Percentiles rank a stretch among this genome's conserved stretches.
Conservation (phyloP, 2,329 filamentous ascomycete species). For the Phialemonium atrogriseum region DNA sequence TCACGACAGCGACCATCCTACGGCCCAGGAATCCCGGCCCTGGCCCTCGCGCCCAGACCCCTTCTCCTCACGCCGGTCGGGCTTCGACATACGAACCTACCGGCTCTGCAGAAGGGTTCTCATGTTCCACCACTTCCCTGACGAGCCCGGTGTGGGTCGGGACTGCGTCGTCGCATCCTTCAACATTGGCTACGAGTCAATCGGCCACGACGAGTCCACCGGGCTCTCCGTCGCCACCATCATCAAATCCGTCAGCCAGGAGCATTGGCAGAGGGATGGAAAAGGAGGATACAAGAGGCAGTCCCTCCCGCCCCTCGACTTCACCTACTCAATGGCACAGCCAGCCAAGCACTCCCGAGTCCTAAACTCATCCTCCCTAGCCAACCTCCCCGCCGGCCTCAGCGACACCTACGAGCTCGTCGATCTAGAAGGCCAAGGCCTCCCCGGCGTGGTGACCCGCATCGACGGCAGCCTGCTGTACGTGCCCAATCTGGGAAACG, state of each 20-base stretch:
- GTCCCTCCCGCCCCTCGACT: background rate
- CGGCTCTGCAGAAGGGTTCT: slow-evolving; percentile 21
- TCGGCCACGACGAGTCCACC: too few relatives aligned
- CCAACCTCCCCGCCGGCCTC: background rate
- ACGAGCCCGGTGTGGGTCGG: slow-evolving; percentile 7
- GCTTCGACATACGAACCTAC: slow-evolving; percentile 23
- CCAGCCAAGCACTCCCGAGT: background rate
- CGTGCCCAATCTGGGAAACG: too few relatives aligned
- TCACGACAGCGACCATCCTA: slow-evolving; percentile 15
- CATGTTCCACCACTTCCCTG: slow-evolving; percentile 24
- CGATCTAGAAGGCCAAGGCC: too few relatives aligned
- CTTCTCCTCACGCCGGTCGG: slow-evolving; percentile 17
- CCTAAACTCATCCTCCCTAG: background rate
- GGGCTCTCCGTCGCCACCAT: too few relatives aligned
- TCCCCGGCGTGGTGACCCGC: too few relatives aligned
- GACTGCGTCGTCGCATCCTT: slow-evolving; percentile 15
- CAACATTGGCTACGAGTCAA: slow-evolving; percentile 7
- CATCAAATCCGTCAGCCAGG: background rate
- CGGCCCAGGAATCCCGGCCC: slow-evolving; percentile 2
- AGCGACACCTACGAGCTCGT: too few relatives aligned
- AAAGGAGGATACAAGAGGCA: slow-evolving; percentile 6
- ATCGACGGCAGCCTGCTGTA: too few relatives aligned
- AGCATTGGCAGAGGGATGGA: slow-evolving; percentile 10
- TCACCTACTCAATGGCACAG: background rate
- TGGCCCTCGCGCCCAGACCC: slow-evolving; percentile 18